Conservation (phyloP, 805 yeast genomes). For the Torulaspora franciscae region DNA sequence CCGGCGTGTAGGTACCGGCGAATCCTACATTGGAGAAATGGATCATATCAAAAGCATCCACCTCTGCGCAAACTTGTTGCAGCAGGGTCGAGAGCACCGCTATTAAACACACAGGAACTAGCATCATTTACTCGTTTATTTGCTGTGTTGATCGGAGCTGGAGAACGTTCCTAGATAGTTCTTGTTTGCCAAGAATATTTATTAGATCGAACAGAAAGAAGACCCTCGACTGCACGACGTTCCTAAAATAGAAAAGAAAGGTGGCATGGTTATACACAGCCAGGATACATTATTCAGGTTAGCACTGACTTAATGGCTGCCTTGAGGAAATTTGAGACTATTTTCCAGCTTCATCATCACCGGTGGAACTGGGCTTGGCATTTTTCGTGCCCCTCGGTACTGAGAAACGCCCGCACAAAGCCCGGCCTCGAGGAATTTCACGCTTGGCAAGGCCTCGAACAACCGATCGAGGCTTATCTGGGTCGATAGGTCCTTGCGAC, state of each 20-base stretch:
- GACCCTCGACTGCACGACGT: neutral
- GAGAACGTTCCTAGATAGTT: neutral
- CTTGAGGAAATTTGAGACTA: neutral
- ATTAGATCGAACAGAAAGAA: neutral
- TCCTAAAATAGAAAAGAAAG: neutral
- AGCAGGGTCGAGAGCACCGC: neutral
- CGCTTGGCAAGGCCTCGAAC: neutral
- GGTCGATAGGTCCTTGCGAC: neutral
- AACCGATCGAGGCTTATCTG: neutral
- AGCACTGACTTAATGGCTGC: neutral
- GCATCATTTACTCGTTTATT: neutral
- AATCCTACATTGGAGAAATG: slow-evolving; percentile 34
- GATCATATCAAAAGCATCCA: slow-evolving; percentile 22
- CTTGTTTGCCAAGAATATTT: neutral
- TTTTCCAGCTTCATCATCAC: neutral
- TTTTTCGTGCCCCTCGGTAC: neutral
- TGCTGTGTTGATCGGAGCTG: neutral
- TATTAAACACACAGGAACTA: neutral
- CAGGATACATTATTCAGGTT: neutral
- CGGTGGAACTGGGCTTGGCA: neutral
- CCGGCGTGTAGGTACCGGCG: slow-evolving; percentile 31
- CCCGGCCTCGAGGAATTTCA: neutral
- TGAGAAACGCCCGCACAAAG: neutral
- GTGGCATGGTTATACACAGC: neutral
- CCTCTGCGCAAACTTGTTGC: slow-evolving; percentile 5